Percentiles rank a stretch among this genome's conserved stretches.
These are phyloP conservation scores for Colletotrichum chlorophyti DNA, from an alignment of 2,329 filamentous ascomycete genomes.

Conservation along the genomic window DNA sequence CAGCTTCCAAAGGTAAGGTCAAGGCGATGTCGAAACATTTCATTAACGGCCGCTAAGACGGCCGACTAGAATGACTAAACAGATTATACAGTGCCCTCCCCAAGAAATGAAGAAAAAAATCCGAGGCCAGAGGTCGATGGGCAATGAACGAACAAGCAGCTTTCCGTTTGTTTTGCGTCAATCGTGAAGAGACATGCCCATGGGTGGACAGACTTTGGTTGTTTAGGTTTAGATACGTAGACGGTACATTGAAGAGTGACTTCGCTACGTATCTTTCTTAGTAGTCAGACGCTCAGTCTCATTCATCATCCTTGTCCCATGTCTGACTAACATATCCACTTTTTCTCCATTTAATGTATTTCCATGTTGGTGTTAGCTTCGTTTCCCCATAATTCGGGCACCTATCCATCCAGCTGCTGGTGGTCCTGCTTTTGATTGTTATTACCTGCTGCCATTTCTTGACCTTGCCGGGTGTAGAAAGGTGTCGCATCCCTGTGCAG, in stretches of 20 bases:
- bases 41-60: constrained; percentile 7
- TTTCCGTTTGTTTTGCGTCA: too few species aligned
- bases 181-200: too few species aligned
- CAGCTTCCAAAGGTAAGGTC: constrained; percentile 16
- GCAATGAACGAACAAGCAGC: not conserved
- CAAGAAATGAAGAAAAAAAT: too few species aligned
- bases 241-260: too few species aligned
- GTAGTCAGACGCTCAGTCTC: constrained; percentile 4
- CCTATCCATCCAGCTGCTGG: not conserved
- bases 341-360: constrained; percentile 9
- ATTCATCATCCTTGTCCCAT: constrained; percentile 18
- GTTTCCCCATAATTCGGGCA: constrained; percentile 26
- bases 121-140: too few species aligned
- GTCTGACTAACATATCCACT: constrained; percentile 22
- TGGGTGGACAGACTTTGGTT: too few species aligned
- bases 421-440: constrained; percentile 18
- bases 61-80: not conserved
- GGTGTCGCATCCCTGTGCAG: constrained; percentile 1
- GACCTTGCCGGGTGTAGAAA: constrained; percentile 17
- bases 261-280: not conserved
- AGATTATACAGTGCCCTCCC: too few species aligned
- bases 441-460: constrained; percentile 5
- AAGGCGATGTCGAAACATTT: constrained; percentile 1
- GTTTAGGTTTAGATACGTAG: too few species aligned
- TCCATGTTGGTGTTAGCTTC: constrained; percentile 8